Evolutionary conservation across 2,329 filamentous ascomycete species (phyloP).

Genomic region (Cercospora canescens): DNA sequence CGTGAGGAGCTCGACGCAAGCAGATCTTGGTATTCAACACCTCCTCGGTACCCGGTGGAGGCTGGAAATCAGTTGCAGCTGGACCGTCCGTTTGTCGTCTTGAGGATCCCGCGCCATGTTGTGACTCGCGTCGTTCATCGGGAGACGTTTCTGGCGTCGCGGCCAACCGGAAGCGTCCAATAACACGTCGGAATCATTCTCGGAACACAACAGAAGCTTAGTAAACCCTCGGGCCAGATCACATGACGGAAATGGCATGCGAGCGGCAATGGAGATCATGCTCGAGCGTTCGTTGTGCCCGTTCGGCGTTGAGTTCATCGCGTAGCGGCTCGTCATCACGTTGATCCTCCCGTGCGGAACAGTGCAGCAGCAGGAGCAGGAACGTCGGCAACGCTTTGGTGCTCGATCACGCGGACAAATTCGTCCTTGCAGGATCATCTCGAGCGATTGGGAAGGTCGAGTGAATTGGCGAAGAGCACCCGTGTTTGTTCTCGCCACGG

Average conservation of each 20-base stretch:
- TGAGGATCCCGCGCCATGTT: not conserved
- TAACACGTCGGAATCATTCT: not conserved
- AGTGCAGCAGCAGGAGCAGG: not conserved
- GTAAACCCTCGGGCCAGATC: not conserved
- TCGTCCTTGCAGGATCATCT: not conserved
- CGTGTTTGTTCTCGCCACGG: not conserved
- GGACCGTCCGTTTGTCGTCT: too few species aligned
- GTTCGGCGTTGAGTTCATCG: conserved; percentile 14
- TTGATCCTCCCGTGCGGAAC: not conserved
- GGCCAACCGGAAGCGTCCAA: not conserved
- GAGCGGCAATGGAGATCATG: conserved; percentile 8
- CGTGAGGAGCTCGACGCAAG: not conserved
- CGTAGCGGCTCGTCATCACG: conserved; percentile 10
- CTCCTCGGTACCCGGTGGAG: not conserved
- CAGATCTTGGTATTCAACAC: not conserved
- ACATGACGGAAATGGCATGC: conserved; percentile 11
- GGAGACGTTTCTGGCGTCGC: not conserved
- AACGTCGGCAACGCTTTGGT: not conserved
- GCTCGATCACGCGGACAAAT: not conserved
- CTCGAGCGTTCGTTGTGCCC: conserved; percentile 1
- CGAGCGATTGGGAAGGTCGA: not conserved
- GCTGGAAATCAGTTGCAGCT: too few species aligned
- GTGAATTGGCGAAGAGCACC: not conserved
- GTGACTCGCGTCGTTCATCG: not conserved
- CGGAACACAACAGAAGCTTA: not conserved